Base-by-base conservation (phyloP, 2,329 filamentous ascomycete species). In the Aspergillus novofumigatus region DNA sequence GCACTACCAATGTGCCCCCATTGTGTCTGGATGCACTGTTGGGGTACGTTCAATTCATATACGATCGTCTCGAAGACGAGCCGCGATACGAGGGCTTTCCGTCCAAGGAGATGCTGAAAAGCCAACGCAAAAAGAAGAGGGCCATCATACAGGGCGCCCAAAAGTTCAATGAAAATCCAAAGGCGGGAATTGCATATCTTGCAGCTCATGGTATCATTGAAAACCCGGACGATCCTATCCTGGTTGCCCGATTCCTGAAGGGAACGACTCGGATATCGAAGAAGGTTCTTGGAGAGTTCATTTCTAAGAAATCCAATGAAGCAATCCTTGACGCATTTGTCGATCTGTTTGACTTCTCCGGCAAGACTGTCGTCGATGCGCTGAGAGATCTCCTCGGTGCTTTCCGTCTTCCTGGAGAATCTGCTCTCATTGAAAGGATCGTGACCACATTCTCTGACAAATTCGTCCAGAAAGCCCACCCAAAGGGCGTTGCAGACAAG, bases 91-190 rank as follows among this genome's bases (percentile, higher is more conserved):
- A 88, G 53, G 86, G 85, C 0, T 86, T 88, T 62, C 90, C 90
- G 0, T 84, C 90, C 54, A 81, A 84, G 26, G 80, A 79, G 29
- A 70, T 74, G 14, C 78, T 99, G 44, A 84, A 85, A 55, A 84
- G 89, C 68, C 88, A 92, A 70, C 83, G 94, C 61, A 81, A 83
- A 58, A 87, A 85, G 62, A 99, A 99, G 77, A 92, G 88, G 69
- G 83, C 92, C 50, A 95, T 99, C 61, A 90, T 97, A 62, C 87
- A 88, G 64, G 94, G 93, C 50, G 87, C 91, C 3, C 85, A 83
- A 59, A 96, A 94, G 69, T 99, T 99, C 78, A 99, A 99, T 69
- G 93, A 97, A 70, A 93, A 87, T 62, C 92, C 94, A 0, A 96
- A 96, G 75, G 86, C 84, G 26, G 94, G 94, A 3, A 84, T 99